phyloP scores from a whole-genome alignment of 2,329 filamentous ascomycete genomes.

The Calonectria naviculata region DNA sequence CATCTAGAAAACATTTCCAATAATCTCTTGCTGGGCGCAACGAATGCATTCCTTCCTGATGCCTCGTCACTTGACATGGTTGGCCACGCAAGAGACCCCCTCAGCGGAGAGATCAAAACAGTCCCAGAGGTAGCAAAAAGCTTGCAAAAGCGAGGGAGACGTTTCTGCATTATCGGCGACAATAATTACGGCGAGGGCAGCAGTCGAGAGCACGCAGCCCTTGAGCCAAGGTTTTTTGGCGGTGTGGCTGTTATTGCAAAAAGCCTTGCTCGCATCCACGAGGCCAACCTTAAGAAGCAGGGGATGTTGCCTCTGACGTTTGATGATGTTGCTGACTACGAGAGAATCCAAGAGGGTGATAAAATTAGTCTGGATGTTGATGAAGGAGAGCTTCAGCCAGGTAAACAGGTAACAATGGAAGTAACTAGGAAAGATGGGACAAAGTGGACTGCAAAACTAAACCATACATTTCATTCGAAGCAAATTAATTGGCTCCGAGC shows the following conservation, averaged over 20 bases:
- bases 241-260: slow-evolving; percentile 85
- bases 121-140: slow-evolving; percentile 42
- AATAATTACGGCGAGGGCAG: slow-evolving; percentile 83
- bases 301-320: slow-evolving; percentile 68
- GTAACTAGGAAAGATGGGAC: slow-evolving; percentile 2
- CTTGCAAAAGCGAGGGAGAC: slow-evolving; percentile 30
- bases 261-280: slow-evolving; percentile 89
- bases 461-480: slow-evolving; percentile 24
- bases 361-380: slow-evolving; percentile 19
- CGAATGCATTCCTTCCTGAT: slow-evolving; percentile 43
- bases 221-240: slow-evolving; percentile 86
- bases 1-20: slow-evolving; percentile 52
- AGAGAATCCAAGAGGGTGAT: slow-evolving; percentile 65
- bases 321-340: slow-evolving; percentile 78
- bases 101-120: slow-evolving; percentile 24
- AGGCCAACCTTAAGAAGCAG: slow-evolving; percentile 95
- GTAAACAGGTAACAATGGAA: slow-evolving; percentile 24
- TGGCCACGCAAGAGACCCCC: slow-evolving; percentile 42
- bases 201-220: slow-evolving; percentile 87
- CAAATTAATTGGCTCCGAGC: slow-evolving; percentile 25
- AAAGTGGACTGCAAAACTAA: slow-evolving; percentile 19
- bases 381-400: slow-evolving; percentile 8
- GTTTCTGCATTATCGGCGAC: slow-evolving; percentile 49
- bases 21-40: slow-evolving; percentile 48
- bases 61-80: slow-evolving; percentile 27